Percentiles rank a stretch among this genome's conserved stretches.
phyloP scores from a whole-genome alignment of 139 green algal species.

The Auxenochlorella pyrenoidosa region DNA sequence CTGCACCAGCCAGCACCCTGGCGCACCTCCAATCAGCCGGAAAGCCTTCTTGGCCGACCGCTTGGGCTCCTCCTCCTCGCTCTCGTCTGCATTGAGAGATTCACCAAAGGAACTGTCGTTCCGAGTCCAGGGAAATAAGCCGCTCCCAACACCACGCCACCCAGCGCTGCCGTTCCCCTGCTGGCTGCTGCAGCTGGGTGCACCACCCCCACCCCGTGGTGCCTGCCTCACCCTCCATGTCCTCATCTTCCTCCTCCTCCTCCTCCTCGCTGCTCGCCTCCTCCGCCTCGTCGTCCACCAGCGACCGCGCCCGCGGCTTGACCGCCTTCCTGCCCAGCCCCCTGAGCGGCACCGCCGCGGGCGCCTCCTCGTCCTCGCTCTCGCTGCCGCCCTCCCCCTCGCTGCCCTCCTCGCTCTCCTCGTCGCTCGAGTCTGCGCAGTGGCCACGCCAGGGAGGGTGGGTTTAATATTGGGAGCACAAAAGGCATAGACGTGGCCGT shows the following conservation, averaged over 20 bases:
- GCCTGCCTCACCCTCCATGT: neutral
- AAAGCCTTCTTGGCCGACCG: neutral
- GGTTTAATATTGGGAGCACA: too few species aligned
- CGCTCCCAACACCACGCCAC: too few species aligned
- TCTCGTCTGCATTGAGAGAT: neutral
- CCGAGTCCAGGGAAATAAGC: too few species aligned
- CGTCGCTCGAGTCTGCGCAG: neutral
- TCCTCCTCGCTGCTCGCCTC: constrained; percentile 31
- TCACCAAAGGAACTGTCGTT: too few species aligned
- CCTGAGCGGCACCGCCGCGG: constrained; percentile 13
- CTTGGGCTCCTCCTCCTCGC: neutral
- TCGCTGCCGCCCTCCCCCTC: neutral
- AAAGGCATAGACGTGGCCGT: too few species aligned
- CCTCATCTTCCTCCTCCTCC: constrained; percentile 1
- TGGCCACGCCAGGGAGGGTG: neutral
- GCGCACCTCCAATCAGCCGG: neutral
- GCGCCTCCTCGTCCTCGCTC: constrained; percentile 34
- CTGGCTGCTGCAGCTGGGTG: too few species aligned
- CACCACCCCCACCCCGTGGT: too few species aligned
- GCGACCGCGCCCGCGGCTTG: neutral
- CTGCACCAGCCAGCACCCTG: neutral
- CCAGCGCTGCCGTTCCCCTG: neutral
- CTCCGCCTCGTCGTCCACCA: constrained; percentile 38
- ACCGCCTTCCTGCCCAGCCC: neutral
- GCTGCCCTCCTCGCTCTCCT: constrained; percentile 3